phyloP scores from a whole-genome alignment of 179 eudicot species.

The Carnegiea gigantea region DNA sequence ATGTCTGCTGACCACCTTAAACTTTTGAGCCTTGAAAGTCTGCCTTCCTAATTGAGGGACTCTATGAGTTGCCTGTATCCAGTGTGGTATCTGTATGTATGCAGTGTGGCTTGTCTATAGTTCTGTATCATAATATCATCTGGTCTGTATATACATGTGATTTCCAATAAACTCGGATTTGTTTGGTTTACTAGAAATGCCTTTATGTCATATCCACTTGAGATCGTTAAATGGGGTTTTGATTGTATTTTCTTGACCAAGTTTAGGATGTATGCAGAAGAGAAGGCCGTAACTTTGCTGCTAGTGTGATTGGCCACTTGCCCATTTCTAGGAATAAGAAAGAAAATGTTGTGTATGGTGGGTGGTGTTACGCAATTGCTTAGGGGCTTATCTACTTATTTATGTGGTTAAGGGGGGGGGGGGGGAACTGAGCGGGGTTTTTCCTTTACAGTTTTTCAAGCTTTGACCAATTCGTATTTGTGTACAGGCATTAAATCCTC shows the following conservation, averaged over 20 bases:
- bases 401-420: neutral
- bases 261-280: neutral
- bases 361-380: no score
- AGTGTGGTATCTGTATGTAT: no score
- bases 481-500: constrained; percentile 22
- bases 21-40: neutral
- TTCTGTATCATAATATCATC: no score
- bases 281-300: neutral
- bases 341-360: no score
- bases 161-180: no score
- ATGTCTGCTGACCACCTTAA: neutral
- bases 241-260: neutral
- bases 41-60: no score
- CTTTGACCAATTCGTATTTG: neutral
- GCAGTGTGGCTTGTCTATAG: no score
- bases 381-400: no score
- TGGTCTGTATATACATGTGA: neutral
- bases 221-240: neutral
- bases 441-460: neutral
- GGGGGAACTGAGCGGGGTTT: neutral
- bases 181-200: neutral
- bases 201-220: neutral
- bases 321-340: no score
- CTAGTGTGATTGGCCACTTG: no score
- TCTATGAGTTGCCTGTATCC: no score